Conservation (phyloP, 169 alveolate species). For the Eimeria necatrix region DNA sequence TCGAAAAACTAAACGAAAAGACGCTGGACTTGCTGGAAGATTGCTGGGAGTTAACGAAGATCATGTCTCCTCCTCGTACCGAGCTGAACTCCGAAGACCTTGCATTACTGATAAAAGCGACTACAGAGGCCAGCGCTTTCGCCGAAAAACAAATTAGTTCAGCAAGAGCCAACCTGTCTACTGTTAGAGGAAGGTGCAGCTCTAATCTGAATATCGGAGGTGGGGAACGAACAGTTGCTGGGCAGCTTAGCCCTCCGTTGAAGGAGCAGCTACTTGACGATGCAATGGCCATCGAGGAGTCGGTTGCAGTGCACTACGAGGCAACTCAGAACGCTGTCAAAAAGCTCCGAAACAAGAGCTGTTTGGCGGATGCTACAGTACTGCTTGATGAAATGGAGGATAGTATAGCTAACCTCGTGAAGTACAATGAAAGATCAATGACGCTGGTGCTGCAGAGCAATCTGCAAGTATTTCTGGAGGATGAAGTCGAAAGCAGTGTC, state of each 20-base stretch:
- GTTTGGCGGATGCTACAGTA: background rate
- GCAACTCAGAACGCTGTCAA: background rate
- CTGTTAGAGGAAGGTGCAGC: background rate
- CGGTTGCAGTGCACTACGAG: background rate
- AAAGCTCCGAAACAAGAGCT: background rate
- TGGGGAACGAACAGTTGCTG: background rate
- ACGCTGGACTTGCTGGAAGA: conserved; percentile 21
- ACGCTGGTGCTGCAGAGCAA: conserved; percentile 40
- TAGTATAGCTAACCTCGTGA: background rate
- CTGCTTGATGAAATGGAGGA: background rate
- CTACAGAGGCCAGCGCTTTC: background rate
- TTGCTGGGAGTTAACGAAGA: conserved; percentile 26
- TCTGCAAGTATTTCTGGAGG: conserved; percentile 7
- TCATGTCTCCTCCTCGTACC: background rate
- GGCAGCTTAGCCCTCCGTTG: background rate
- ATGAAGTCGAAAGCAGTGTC: conserved; percentile 10
- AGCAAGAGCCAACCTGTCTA: background rate
- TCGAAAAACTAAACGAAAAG: conserved; percentile 1
- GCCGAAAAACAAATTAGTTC: background rate
- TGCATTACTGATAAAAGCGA: background rate
- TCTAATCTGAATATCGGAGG: background rate
- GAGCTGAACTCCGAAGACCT: background rate
- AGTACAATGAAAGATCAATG: conserved; percentile 27
- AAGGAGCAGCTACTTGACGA: conserved; percentile 14
- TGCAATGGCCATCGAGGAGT: background rate